Percentiles rank a stretch among this genome's conserved stretches.
Conservation (phyloP, 805 yeast species). For the Starmerella floricola region DNA sequence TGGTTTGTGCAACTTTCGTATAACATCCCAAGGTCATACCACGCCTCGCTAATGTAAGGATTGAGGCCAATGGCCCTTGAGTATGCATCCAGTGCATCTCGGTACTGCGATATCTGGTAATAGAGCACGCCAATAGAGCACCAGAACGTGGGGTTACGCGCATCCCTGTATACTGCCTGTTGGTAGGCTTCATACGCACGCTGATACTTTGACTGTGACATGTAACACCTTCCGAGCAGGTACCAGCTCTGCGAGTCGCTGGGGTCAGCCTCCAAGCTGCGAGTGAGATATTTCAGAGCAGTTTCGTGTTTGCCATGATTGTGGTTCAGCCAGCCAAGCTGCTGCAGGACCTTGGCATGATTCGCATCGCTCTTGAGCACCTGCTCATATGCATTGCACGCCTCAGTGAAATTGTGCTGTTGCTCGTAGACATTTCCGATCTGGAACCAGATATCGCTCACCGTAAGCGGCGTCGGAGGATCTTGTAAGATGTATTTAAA, state of each 20-base stretch:
- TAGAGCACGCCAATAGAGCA: conserved; percentile 88
- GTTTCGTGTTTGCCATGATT: conserved; percentile 58
- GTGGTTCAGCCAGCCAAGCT: conserved; percentile 87
- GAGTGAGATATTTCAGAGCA: conserved; percentile 70
- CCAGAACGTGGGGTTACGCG: conserved; percentile 97
- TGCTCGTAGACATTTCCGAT: conserved; percentile 92
- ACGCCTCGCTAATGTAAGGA: conserved; percentile 92
- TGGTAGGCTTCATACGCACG: conserved; percentile 97
- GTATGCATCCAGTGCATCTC: conserved; percentile 95
- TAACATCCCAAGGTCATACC: conserved; percentile 96
- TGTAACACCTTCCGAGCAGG: conserved; percentile 88
- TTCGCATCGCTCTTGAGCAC: conserved; percentile 81
- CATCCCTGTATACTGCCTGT: conserved; percentile 94
- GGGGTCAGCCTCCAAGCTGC: conserved; percentile 78
- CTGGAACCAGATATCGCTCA: conserved; percentile 97
- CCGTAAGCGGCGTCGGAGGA: conserved; percentile 93
- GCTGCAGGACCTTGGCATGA: conserved; percentile 93
- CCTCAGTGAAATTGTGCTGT: conserved; percentile 80
- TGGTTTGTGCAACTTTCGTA: conserved; percentile 97
- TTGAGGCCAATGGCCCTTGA: conserved; percentile 91
- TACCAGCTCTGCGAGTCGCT: conserved; percentile 97
- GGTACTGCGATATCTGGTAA: conserved; percentile 89
- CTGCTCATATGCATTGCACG: conserved; percentile 89
- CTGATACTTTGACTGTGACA: conserved; percentile 89
- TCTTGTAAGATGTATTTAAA: conserved; percentile 79